phyloP scores from a whole-genome alignment of 2,329 filamentous ascomycete species.

The Penicillium sp. region DNA sequence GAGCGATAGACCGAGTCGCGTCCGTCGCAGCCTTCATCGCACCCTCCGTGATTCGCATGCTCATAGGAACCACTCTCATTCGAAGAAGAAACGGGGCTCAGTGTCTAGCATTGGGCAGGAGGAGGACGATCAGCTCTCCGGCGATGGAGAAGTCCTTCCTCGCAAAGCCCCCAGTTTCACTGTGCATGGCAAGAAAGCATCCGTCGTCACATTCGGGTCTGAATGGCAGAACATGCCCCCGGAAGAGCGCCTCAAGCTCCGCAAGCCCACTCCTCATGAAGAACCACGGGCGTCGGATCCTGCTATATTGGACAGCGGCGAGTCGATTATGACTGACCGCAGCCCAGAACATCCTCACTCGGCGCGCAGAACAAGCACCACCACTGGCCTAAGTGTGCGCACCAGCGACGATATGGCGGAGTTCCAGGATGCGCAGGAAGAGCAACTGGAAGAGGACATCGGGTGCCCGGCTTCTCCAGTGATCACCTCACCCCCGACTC shows the following conservation, averaged over 20 bases:
- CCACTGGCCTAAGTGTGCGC: conserved; percentile 59
- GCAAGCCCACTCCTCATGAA: conserved; percentile 50
- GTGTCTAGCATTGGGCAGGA: conserved; percentile 57
- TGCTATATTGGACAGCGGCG: conserved; percentile 27
- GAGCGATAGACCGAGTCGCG: conserved; percentile 61
- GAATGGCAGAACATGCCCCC: conserved; percentile 77
- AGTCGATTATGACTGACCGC: conserved; percentile 30
- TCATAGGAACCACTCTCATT: conserved; percentile 62
- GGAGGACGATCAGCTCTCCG: conserved; percentile 49
- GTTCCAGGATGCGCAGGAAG: conserved; percentile 25
- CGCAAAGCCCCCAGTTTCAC: conserved; percentile 88
- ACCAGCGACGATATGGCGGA: conserved; percentile 27
- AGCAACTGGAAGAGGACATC: conserved; percentile 14
- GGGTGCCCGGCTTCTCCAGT: conserved; percentile 4
- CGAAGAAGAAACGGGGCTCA: conserved; percentile 75
- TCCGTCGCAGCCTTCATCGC: conserved; percentile 83
- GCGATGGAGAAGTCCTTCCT: conserved; percentile 66
- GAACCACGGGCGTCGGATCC: conserved; percentile 39
- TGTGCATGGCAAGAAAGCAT: conserved; percentile 96
- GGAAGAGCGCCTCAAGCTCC: conserved; percentile 69
- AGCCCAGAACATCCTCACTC: conserved; percentile 59
- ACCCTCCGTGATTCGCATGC: conserved; percentile 78
- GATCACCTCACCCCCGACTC: neutral
- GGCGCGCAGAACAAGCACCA: conserved; percentile 64
- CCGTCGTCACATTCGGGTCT: conserved; percentile 92